phyloP scores from a whole-genome alignment of 179 eudicot genomes.

The Silene coronaria region DNA sequence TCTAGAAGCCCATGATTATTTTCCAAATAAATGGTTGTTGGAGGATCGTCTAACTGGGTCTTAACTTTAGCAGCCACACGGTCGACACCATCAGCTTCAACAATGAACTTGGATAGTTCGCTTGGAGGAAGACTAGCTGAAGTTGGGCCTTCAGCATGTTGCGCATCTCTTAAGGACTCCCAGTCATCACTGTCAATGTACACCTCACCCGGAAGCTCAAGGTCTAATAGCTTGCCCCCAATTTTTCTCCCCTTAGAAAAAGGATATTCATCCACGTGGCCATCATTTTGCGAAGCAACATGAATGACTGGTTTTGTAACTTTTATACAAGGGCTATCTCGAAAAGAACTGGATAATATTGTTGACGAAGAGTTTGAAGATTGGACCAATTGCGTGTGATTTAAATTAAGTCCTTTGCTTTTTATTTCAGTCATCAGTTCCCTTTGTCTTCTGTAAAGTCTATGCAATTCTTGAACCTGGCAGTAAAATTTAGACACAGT shows the following conservation, averaged over 20 bases:
- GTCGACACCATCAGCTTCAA: too few species aligned
- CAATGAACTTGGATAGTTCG: slow-evolving; percentile 3
- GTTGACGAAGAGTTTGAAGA: slow-evolving; percentile 22
- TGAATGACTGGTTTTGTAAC: background rate
- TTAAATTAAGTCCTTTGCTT: slow-evolving; percentile 17
- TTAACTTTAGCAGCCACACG: slow-evolving; percentile 7
- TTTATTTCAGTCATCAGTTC: slow-evolving; percentile 33
- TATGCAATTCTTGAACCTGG: slow-evolving; percentile 39
- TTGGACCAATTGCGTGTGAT: slow-evolving; percentile 13
- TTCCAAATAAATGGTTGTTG: background rate
- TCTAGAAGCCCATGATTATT: background rate
- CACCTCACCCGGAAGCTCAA: slow-evolving; percentile 40
- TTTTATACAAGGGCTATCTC: background rate
- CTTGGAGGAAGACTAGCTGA: slow-evolving; percentile 12
- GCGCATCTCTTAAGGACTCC: slow-evolving; percentile 17
- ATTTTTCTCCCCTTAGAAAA: slow-evolving; percentile 26
- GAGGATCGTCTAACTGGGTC: slow-evolving; percentile 16
- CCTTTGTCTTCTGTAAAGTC: slow-evolving; percentile 32
- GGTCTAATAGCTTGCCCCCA: slow-evolving; percentile 33
- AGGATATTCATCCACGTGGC: background rate
- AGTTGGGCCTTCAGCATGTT: background rate
- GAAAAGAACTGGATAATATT: background rate
- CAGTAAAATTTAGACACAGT: slow-evolving; percentile 1
- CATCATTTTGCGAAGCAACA: background rate
- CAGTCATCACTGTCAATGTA: slow-evolving; percentile 32